Conservation (phyloP, 257 asterid species). For the Haberlea rhodopensis region DNA sequence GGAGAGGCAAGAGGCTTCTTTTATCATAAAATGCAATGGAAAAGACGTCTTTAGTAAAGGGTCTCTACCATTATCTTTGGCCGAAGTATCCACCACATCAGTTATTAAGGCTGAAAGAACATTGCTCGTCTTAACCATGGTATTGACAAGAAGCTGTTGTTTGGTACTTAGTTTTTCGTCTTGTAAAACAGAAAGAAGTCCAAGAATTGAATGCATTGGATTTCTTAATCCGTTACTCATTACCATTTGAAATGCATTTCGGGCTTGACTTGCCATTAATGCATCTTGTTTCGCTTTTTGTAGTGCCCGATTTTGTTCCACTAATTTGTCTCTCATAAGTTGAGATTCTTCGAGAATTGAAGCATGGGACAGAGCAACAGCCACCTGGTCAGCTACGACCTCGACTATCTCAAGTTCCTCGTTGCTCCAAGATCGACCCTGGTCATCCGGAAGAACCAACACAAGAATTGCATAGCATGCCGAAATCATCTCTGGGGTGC, state of each 20-base stretch:
- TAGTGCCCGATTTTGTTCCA: constrained; percentile 70
- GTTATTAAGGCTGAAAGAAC: constrained; percentile 67
- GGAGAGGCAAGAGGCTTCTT: constrained; percentile 79
- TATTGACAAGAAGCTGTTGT: constrained; percentile 59
- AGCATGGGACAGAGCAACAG: constrained; percentile 96
- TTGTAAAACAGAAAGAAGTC: constrained; percentile 73
- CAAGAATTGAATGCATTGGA: constrained; percentile 86
- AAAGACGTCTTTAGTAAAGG: constrained; percentile 62
- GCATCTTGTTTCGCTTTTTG: constrained; percentile 83
- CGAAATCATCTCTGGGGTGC: constrained; percentile 78
- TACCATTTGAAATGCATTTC: constrained; percentile 69
- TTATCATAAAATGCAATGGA: constrained; percentile 62
- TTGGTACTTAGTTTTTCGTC: constrained; percentile 57
- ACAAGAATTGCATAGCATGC: constrained; percentile 87
- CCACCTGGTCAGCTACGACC: constrained; percentile 90
- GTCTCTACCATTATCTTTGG: constrained; percentile 55
- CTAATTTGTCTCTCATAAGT: constrained; percentile 67
- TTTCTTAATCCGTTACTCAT: constrained; percentile 85
- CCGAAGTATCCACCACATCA: constrained; percentile 73
- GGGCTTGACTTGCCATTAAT: constrained; percentile 78
- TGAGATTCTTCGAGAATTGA: constrained; percentile 91
- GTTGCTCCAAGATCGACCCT: constrained; percentile 58
- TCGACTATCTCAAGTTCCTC: constrained; percentile 81
- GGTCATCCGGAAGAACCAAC: constrained; percentile 71
- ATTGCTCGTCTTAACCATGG: constrained; percentile 73